Evolutionary conservation across 345 rosid genomes (phyloP).

Genomic region (Eucalyptus tenuipes): DNA sequence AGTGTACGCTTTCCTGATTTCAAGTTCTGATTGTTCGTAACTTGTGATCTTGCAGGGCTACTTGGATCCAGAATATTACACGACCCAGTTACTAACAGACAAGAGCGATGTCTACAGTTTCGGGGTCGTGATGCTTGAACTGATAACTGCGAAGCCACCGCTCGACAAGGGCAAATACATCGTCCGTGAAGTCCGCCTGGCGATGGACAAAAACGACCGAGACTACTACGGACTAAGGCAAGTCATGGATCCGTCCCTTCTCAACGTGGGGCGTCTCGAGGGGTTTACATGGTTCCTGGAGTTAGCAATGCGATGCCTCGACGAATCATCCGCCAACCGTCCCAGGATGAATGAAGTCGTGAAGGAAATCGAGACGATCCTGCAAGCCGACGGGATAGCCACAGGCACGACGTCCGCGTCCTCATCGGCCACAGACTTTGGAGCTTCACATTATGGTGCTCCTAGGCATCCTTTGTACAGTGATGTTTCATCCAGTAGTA

Average conservation of each 20-base stretch:
- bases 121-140: slow-evolving; percentile 15
- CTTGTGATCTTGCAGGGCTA: slow-evolving; percentile 4
- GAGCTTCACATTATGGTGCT: background rate
- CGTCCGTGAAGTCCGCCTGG: slow-evolving; percentile 1
- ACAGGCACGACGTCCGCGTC: background rate
- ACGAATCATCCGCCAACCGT: slow-evolving; percentile 3
- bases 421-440: background rate
- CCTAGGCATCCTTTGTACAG: background rate
- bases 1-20: background rate
- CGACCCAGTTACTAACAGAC: slow-evolving; percentile 10
- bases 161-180: slow-evolving; percentile 7
- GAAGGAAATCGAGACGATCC: slow-evolving; percentile 12
- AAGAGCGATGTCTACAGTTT: slow-evolving; percentile 21
- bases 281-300: slow-evolving; percentile 14
- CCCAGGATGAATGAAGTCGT: slow-evolving; percentile 27
- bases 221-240: background rate
- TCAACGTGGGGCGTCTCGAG: background rate
- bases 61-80: slow-evolving; percentile 19
- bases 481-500: background rate
- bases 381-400: slow-evolving; percentile 9
- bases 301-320: slow-evolving; percentile 13
- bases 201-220: background rate
- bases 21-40: background rate
- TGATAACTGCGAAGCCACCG: slow-evolving; percentile 8
- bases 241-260: slow-evolving; percentile 1